A percentile compares a stretch with the other conserved stretches of the same genome.
These are phyloP conservation scores for Pythium phragmiticola DNA, from an alignment of 352 stramenopile genomes.

Conservation along the genomic window DNA sequence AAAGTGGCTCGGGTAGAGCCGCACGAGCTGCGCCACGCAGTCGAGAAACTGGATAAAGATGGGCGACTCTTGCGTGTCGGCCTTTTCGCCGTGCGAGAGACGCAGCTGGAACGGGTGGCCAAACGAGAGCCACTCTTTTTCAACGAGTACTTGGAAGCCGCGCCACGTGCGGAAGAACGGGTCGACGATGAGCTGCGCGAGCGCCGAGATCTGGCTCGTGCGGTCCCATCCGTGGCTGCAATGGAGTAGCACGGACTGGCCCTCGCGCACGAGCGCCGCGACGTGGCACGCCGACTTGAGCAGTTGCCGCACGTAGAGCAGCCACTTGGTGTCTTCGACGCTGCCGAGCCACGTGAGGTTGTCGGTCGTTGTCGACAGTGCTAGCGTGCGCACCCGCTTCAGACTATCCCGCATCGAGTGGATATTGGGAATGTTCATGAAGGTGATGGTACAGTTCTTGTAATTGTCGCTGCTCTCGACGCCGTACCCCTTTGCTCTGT, in stretches of 20 bases:
- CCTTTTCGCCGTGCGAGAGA: conserved; percentile 73
- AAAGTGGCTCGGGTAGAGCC: conserved; percentile 95
- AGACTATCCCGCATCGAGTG: conserved; percentile 96
- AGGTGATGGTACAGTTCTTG: conserved; percentile 91
- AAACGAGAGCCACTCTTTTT: conserved; percentile 86
- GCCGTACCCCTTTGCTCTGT: conserved; percentile 91
- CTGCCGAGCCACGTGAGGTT: conserved; percentile 91
- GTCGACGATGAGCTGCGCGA: conserved; percentile 71
- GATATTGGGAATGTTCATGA: conserved; percentile 99
- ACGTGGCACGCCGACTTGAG: conserved; percentile 91
- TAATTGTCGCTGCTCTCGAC: conserved; percentile 97
- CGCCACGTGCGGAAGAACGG: conserved; percentile 80
- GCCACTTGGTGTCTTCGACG: conserved; percentile 97
- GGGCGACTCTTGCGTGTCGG: conserved; percentile 75
- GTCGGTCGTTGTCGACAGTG: conserved; percentile 82
- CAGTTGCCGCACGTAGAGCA: conserved; percentile 93
- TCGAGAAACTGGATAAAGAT: conserved; percentile 89
- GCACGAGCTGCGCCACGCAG: conserved; percentile 82
- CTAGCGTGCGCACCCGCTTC: conserved; percentile 70
- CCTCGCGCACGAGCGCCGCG: conserved; percentile 89
- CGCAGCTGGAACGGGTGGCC: conserved; percentile 82
- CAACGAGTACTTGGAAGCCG: conserved; percentile 78
- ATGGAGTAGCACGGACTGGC: conserved; percentile 77
- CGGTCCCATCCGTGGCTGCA: conserved; percentile 88
- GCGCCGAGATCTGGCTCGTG: conserved; percentile 86